Base-by-base conservation (phyloP, 2,329 filamentous ascomycete species). In the Penicillium sp. region DNA sequence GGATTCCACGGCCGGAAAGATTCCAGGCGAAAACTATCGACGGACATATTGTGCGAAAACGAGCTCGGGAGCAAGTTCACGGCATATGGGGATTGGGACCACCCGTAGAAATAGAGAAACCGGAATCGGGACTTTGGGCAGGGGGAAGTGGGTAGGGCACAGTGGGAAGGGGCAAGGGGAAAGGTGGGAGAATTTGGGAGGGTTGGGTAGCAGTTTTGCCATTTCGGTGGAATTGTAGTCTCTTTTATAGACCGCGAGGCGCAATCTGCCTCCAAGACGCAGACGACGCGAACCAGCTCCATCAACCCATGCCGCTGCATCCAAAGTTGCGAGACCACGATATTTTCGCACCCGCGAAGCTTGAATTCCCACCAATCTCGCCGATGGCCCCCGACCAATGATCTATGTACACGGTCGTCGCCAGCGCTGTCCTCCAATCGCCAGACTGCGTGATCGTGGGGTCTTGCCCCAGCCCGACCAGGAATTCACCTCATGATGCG, bases 1-100 rank as follows among this genome's bases (percentile, higher is more conserved):
- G 50, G 58, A 23, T 58, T 54, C 55, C 29, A 60, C 6, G 49
- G 49, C 31, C 52, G 53, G 49, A 60, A 60, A 35, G 55, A 54
- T 46, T 60, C 55, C 14, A 57, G 43, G 49, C 53, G 53, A 52
- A 49, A 60, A 27, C 47, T 60, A 8, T n/a, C 47, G 43, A 23
- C 42, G 35, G 37, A 47, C 37, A 59, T 59, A 9, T 27, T 37
- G 42, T 43, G 5, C 33, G 61, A 35, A 31, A 51, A 26, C 6
- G 35, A 43, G 37, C 48, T 37, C n/a, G n/a, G n/a, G 23, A 41
- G 6, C 47, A 22, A 40, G 47, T 25, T 49, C 29, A 49, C 29
- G 20, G 20, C 4, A 31, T 27, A 49, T 40, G 29, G 23, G 6
- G 33, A 49, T 11, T 49, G 25, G 20, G 47, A n/a, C 27, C 12